These are phyloP conservation scores for Pulveroboletus sp. DNA, from an alignment of 768 basidiomycete genomes.

Conservation along the genomic window DNA sequence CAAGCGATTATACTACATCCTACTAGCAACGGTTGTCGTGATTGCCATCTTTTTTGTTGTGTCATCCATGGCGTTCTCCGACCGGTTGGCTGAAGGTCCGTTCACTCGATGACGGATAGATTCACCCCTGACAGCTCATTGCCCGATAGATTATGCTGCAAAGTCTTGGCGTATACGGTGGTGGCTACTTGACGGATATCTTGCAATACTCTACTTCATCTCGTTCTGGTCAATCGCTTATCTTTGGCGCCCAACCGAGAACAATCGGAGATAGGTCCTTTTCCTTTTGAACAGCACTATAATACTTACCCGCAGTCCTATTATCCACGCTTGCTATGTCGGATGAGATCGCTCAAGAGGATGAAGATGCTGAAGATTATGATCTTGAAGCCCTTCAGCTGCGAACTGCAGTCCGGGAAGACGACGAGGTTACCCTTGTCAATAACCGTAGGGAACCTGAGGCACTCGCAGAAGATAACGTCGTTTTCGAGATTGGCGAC, in stretches of 20 bases:
- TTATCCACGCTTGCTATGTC: slow-evolving; percentile 83
- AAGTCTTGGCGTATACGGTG: slow-evolving; percentile 87
- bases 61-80: slow-evolving; percentile 87
- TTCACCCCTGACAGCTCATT: background rate
- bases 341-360: slow-evolving; percentile 93
- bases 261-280: slow-evolving; percentile 75
- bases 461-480: slow-evolving; percentile 55
- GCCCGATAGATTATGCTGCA: slow-evolving; percentile 76
- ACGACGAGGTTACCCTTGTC: slow-evolving; percentile 70
- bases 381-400: slow-evolving; percentile 72
- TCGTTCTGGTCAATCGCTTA: slow-evolving; percentile 80
- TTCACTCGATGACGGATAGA: slow-evolving; percentile 3
- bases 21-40: slow-evolving; percentile 74
- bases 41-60: slow-evolving; percentile 90
- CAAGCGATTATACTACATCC: slow-evolving; percentile 76
- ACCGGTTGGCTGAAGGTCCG: slow-evolving; percentile 83
- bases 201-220: slow-evolving; percentile 80
- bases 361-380: slow-evolving; percentile 90
- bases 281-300: background rate
- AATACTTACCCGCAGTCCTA: slow-evolving; percentile 23
- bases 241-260: slow-evolving; percentile 89
- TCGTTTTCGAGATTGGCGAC: slow-evolving; percentile 90
- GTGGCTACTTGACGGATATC: slow-evolving; percentile 96
- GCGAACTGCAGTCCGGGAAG: slow-evolving; percentile 47
- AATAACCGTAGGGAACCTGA: slow-evolving; percentile 50